Conservation (phyloP, 2,329 filamentous ascomycete species). For the Ceratocystis alfenasii region DNA sequence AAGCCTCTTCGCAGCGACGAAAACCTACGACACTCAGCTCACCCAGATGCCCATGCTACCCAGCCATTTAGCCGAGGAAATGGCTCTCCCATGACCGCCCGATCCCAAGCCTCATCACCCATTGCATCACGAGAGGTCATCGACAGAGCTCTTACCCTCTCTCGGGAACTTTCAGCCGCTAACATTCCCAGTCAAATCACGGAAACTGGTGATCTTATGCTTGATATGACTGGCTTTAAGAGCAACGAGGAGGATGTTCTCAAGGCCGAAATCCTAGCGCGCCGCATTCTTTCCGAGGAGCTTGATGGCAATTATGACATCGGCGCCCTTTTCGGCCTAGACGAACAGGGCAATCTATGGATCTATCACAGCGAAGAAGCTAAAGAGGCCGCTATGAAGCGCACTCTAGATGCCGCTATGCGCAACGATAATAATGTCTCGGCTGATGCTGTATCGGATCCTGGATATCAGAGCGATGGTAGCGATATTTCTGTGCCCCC, state of each 20-base stretch:
- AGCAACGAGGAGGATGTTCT: slow-evolving; percentile 85
- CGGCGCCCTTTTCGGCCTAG: slow-evolving; percentile 84
- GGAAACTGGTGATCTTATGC: slow-evolving; percentile 84
- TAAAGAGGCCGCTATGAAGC: slow-evolving; percentile 73
- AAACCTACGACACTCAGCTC: slow-evolving; percentile 39
- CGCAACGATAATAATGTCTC: slow-evolving; percentile 41
- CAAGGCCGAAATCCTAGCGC: slow-evolving; percentile 81
- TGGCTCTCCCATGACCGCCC: slow-evolving; percentile 36
- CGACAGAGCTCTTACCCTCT: slow-evolving; percentile 70
- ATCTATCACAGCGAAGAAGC: slow-evolving; percentile 97
- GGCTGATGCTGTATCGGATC: slow-evolving; percentile 79
- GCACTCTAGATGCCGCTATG: slow-evolving; percentile 41
- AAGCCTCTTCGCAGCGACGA: slow-evolving; percentile 41
- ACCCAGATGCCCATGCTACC: slow-evolving; percentile 32
- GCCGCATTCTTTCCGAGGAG: slow-evolving; percentile 85
- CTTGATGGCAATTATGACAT: slow-evolving; percentile 93
- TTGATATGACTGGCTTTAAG: slow-evolving; percentile 97
- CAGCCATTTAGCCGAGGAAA: slow-evolving; percentile 30
- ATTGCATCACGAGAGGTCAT: slow-evolving; percentile 63
- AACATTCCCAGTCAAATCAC: slow-evolving; percentile 93
- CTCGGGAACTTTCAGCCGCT: slow-evolving; percentile 72
- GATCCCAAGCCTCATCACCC: slow-evolving; percentile 68
- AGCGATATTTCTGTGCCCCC: slow-evolving; percentile 38
- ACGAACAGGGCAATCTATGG: slow-evolving; percentile 95
- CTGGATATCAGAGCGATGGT: slow-evolving; percentile 89